Percentiles rank a stretch among this genome's conserved stretches.
phyloP scores from a whole-genome alignment of 305 asterid species.

The Ilex paraguariensis region DNA sequence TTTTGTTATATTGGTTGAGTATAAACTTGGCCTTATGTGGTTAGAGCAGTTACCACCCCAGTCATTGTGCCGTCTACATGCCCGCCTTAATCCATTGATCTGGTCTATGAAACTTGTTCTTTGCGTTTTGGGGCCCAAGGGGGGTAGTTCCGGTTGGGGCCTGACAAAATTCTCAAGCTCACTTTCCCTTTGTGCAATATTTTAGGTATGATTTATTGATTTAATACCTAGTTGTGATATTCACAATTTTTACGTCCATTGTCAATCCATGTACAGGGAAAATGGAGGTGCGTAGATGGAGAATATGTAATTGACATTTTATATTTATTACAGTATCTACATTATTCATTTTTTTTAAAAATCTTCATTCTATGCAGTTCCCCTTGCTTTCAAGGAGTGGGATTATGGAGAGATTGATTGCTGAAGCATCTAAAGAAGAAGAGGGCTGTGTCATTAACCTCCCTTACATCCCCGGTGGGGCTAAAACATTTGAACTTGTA shows the following conservation, averaged over 20 bases:
- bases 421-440: slow-evolving; percentile 65
- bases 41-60: too few relatives aligned
- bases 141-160: not conserved
- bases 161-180: not conserved
- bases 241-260: not conserved
- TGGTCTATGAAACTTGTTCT: too few relatives aligned
- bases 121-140: too few relatives aligned
- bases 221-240: too few relatives aligned
- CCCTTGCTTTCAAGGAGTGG: slow-evolving; percentile 97
- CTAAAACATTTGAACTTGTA: slow-evolving; percentile 83
- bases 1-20: too few relatives aligned
- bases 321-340: not conserved
- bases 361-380: slow-evolving; percentile 42
- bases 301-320: not conserved
- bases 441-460: slow-evolving; percentile 52
- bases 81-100: too few relatives aligned
- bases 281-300: not conserved
- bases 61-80: too few relatives aligned
- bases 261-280: not conserved
- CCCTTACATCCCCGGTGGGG: slow-evolving; percentile 74
- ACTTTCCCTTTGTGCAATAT: not conserved
- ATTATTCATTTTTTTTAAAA: not conserved
- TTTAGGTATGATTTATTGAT: too few relatives aligned
- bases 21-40: too few relatives aligned
- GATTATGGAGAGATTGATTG: slow-evolving; percentile 80